phyloP scores from a whole-genome alignment of 2,329 filamentous ascomycete species.

The Fusarium sp. region DNA sequence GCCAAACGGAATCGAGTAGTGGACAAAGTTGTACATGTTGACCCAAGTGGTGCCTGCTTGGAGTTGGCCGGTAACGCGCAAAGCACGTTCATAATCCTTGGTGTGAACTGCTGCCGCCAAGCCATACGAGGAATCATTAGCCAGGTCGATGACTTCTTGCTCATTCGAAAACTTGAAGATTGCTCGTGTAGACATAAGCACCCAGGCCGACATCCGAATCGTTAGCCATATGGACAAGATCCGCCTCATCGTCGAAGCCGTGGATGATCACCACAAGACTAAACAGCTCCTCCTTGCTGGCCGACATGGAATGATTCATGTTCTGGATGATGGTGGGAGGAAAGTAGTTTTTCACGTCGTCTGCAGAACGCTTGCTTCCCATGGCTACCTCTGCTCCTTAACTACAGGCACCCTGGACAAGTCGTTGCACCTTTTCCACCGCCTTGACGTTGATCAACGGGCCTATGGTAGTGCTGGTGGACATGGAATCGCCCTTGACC shows the following conservation, averaged over 20 bases:
- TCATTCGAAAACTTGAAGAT: background rate
- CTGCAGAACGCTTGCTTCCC: background rate
- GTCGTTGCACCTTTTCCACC: background rate
- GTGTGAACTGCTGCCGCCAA: background rate
- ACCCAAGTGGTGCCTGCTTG: background rate
- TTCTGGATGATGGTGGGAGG: slow-evolving; percentile 4
- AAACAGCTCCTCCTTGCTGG: slow-evolving; percentile 37
- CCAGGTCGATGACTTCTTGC: background rate
- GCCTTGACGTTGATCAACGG: background rate
- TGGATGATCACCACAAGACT: slow-evolving; percentile 6
- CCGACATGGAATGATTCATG: slow-evolving; percentile 6
- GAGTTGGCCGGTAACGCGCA: background rate
- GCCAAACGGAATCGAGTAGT: background rate
- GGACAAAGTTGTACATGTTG: background rate
- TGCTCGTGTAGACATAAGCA: background rate
- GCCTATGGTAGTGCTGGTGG: background rate
- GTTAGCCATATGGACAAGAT: background rate
- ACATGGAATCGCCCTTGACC: background rate
- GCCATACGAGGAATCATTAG: background rate
- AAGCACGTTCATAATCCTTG: background rate
- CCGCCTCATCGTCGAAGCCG: background rate
- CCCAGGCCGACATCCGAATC: background rate
- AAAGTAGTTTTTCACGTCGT: background rate
- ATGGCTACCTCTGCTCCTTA: background rate
- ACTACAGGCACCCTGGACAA: background rate